phyloP scores from a whole-genome alignment of 1,139 yeast genomes.

The Candida sp. region DNA sequence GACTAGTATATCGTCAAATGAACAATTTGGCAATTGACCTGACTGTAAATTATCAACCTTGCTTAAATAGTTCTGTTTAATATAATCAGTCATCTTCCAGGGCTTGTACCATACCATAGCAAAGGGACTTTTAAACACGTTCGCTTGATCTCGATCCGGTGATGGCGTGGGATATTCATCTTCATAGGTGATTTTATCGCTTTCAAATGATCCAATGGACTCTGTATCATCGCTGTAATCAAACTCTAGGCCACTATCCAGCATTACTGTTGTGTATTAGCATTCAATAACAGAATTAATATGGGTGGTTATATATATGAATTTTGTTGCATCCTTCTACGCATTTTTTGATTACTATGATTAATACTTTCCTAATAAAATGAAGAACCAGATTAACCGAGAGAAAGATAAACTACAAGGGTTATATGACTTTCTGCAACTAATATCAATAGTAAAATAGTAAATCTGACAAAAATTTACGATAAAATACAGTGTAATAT shows the following conservation, averaged over 20 bases:
- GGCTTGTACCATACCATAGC: constrained; percentile 13
- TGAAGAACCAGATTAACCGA: too few species aligned
- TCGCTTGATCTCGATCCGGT: constrained; percentile 17
- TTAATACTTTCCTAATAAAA: constrained; percentile 20
- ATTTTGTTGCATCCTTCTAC: too few species aligned
- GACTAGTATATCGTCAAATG: constrained; percentile 40
- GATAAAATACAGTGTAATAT: too few species aligned
- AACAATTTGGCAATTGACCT: constrained; percentile 28
- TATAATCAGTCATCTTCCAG: constrained; percentile 25
- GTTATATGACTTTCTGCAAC: too few species aligned
- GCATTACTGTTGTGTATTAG: constrained; percentile 9
- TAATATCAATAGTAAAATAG: too few species aligned
- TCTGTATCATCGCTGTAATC: constrained; percentile 21
- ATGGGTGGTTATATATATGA: not conserved
- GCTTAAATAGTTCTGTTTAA: constrained; percentile 16
- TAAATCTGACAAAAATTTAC: too few species aligned
- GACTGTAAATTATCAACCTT: constrained; percentile 16
- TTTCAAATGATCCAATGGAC: constrained; percentile 13
- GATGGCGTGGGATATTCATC: constrained; percentile 5
- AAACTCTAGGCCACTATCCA: constrained; percentile 15
- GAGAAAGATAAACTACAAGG: too few species aligned
- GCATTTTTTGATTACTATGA: too few species aligned
- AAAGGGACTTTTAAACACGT: constrained; percentile 14
- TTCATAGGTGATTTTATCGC: constrained; percentile 1
- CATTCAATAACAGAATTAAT: not conserved